Conservation (phyloP, 352 stramenopile genomes). For the Globisporangium recalcitrans region DNA sequence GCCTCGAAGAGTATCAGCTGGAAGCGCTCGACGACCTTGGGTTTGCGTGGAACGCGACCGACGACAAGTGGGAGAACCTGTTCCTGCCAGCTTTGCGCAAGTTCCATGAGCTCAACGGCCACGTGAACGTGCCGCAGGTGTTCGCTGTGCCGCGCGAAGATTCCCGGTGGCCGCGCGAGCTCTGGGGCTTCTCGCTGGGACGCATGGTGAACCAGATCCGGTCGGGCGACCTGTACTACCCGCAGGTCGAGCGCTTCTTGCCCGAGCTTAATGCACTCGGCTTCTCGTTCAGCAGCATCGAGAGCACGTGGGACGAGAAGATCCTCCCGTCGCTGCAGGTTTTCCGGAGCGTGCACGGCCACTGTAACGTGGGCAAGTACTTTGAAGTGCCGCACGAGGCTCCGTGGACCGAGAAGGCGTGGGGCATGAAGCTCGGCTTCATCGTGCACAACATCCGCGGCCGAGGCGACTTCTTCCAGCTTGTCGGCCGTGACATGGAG, state of each 20-base stretch:
- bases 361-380: slow-evolving; percentile 32
- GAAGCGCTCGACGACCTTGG: slow-evolving; percentile 30
- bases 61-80: slow-evolving; percentile 30
- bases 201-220: slow-evolving; percentile 47
- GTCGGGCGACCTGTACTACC: slow-evolving; percentile 20
- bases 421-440: slow-evolving; percentile 41
- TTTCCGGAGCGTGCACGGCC: slow-evolving; percentile 33
- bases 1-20: slow-evolving; percentile 22
- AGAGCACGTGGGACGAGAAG: slow-evolving; percentile 45
- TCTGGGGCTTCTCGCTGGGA: slow-evolving; percentile 40
- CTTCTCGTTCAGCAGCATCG: slow-evolving; percentile 43
- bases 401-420: slow-evolving; percentile 31
- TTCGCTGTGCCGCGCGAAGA: slow-evolving; percentile 29
- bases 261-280: slow-evolving; percentile 35
- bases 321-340: slow-evolving; percentile 44
- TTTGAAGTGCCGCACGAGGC: slow-evolving; percentile 36
- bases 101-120: slow-evolving; percentile 33
- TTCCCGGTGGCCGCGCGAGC: slow-evolving; percentile 18
- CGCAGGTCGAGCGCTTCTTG: slow-evolving; percentile 28
- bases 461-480: slow-evolving; percentile 39
- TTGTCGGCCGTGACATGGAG: slow-evolving; percentile 42
- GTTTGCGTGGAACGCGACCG: slow-evolving; percentile 34
- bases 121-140: slow-evolving; percentile 31
- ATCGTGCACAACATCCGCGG: slow-evolving; percentile 53
- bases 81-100: slow-evolving; percentile 36